phyloP scores from a whole-genome alignment of 495 filamentous ascomycete genomes.

The Penicillium pulvis region DNA sequence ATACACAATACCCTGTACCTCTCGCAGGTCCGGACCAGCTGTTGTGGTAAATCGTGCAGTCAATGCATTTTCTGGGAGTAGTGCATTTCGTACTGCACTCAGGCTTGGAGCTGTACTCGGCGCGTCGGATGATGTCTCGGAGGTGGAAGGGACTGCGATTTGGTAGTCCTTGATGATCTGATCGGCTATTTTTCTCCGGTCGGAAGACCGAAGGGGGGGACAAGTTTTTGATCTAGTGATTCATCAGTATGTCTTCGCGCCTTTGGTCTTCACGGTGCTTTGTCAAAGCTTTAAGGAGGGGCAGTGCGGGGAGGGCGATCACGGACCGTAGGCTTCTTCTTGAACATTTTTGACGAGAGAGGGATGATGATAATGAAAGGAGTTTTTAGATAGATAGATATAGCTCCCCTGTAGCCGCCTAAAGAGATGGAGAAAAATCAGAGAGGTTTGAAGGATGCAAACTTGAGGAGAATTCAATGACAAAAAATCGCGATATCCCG shows the following conservation, averaged over 20 bases:
- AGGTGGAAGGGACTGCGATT: slow-evolving; percentile 47
- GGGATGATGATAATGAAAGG: background rate
- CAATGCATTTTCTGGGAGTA: slow-evolving; percentile 65
- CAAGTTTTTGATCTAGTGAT: slow-evolving; percentile 64
- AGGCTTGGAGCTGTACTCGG: slow-evolving; percentile 42
- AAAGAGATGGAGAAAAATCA: background rate
- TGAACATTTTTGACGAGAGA: slow-evolving; percentile 59
- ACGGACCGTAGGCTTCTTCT: slow-evolving; percentile 72
- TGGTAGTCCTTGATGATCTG: slow-evolving; percentile 66
- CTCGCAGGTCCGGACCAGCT: slow-evolving; percentile 62
- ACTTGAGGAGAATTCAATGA: background rate
- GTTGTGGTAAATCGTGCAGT: slow-evolving; percentile 73
- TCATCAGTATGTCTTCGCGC: slow-evolving; percentile 4
- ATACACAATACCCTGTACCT: slow-evolving; percentile 67
- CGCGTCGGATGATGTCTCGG: slow-evolving; percentile 36
- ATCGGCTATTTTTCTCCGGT: slow-evolving; percentile 69
- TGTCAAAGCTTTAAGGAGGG: slow-evolving; percentile 12
- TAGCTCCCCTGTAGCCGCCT: background rate
- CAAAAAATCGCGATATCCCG: background rate
- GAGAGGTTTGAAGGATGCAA: background rate
- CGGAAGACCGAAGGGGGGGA: slow-evolving; percentile 71
- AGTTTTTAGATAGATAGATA: background rate
- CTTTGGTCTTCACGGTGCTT: background rate
- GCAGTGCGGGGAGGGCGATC: slow-evolving; percentile 34
- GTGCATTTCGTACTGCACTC: slow-evolving; percentile 57